phyloP scores from a whole-genome alignment of 1,139 yeast species.

The Hemisphaericaspora xylanilytica region DNA sequence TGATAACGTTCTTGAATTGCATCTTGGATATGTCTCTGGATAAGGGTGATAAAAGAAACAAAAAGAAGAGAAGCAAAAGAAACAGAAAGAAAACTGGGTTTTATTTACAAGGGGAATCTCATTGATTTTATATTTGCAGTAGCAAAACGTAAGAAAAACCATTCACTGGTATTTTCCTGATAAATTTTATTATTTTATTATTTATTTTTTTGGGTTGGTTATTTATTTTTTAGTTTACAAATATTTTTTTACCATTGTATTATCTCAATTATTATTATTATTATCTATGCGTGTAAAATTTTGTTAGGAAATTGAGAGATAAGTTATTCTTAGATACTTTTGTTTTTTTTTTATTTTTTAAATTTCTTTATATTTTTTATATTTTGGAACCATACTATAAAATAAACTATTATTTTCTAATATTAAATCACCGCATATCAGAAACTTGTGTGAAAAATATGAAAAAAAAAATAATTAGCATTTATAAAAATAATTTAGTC shows the following conservation, averaged over 20 bases:
- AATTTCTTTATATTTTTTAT: neutral
- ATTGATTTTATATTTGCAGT: neutral
- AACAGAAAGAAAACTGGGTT: neutral
- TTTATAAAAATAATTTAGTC: too few relatives aligned
- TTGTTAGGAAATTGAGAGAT: neutral
- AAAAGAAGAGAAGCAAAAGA: conserved; percentile 1
- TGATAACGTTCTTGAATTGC: conserved; percentile 45
- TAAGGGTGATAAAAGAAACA: neutral
- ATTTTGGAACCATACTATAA: neutral
- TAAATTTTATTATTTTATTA: neutral
- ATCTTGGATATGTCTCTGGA: conserved; percentile 19
- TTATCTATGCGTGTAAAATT: too few relatives aligned
- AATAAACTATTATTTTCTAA: neutral
- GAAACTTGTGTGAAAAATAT: too few relatives aligned
- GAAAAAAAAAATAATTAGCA: too few relatives aligned
- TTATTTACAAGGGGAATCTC: neutral
- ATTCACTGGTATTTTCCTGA: neutral
- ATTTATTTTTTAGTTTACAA: neutral
- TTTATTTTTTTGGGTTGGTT: neutral
- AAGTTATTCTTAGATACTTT: too few relatives aligned
- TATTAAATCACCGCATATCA: neutral
- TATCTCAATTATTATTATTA: too few relatives aligned
- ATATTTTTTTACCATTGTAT: neutral
- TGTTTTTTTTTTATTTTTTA: neutral
- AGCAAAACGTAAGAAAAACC: too few relatives aligned